Evolutionary conservation across 129 eudicot genomes (phyloP), one percentile per base, ranked within the genome.

Genomic region (Dittrichia graveolens): DNA sequence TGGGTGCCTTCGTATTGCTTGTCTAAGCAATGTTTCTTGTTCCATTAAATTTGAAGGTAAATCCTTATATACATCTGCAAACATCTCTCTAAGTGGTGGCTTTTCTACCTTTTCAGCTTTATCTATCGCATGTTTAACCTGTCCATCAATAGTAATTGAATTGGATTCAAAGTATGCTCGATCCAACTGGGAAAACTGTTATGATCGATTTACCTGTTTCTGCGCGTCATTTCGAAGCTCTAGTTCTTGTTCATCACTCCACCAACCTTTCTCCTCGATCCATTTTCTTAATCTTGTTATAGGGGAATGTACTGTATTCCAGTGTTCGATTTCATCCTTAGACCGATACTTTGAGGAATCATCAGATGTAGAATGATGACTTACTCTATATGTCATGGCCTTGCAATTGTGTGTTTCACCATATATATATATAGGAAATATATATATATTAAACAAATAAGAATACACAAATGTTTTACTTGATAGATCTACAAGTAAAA

Each of bases 301-400:
- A 4, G 97, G 95, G 52, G 59, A 71, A 35, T 80, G 71, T 4
- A 63, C 61, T 61, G 73, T 79, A 69, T 54, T 84, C 97, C 97
- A 91, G 40, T 82, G 74, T 48, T 91, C 90, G 5, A 88, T 91
- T 69, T 85, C 97, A 38, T 83, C 75, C 5, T 31, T 56, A 3
- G 89, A 52, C n/a, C 97, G 80, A 56, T 91, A 91, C 74, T 84
- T 88, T 62, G 97, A 88, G 18, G 97, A 91, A 71, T 91, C 97
- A 64, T 91, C 95, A 2, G 97, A 91, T 7, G 97, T 88, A 6
- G 97, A 85, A 61, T 91, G 97, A 74, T 91, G 95, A 10, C 95
- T 82, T 43, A 84, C 97, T 82, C 97, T 73, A 67, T 91, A 91
- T 24, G 95, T 88, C 38, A 91, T 81, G 38, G 91, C 92, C 95